These are phyloP conservation scores for Rubus parviflorus DNA, from an alignment of 306 rosid species.

Conservation along the genomic window DNA sequence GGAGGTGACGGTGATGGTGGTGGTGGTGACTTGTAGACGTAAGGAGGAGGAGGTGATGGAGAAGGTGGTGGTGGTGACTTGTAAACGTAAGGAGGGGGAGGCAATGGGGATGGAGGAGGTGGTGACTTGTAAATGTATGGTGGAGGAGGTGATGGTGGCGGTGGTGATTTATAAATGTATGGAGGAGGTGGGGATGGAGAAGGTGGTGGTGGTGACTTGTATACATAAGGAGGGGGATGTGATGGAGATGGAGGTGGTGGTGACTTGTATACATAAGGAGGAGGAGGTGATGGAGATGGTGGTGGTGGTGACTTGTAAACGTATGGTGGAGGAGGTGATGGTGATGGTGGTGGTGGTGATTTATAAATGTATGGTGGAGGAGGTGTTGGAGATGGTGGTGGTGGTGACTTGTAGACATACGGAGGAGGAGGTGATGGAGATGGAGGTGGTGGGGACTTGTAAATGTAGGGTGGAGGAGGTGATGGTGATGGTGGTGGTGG, in stretches of 20 bases:
- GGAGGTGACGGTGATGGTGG: slow-evolving; percentile 1
- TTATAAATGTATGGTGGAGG: neutral
- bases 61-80: slow-evolving; percentile 9
- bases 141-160: too few species aligned
- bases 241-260: neutral
- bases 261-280: neutral
- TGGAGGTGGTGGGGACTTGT: neutral
- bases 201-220: neutral
- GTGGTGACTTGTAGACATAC: too few species aligned
- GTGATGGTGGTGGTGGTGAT: neutral
- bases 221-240: neutral
- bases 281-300: neutral
- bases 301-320: neutral
- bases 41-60: neutral
- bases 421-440: too few species aligned
- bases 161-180: too few species aligned
- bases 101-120: neutral
- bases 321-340: neutral
- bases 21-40: neutral
- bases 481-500: neutral
- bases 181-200: neutral
- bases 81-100: neutral
- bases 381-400: neutral
- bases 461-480: neutral
- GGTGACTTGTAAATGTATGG: neutral